Conservation (phyloP, 1,284 basidiomycete genomes). For the Xanthoconium separans region DNA sequence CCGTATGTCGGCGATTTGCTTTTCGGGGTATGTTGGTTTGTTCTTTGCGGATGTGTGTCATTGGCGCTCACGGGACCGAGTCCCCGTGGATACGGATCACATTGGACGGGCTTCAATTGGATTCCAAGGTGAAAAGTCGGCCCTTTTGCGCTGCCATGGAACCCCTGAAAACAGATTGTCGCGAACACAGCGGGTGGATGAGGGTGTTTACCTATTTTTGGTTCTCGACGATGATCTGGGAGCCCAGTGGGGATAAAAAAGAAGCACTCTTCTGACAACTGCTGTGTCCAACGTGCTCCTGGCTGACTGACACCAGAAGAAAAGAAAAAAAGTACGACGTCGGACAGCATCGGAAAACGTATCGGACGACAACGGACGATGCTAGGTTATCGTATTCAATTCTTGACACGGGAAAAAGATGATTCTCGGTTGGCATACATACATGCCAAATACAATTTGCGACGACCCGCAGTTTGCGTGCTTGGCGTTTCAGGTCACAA, state of each 20-base stretch:
- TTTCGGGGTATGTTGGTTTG: background rate
- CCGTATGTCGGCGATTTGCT: background rate
- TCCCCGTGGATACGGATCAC: background rate
- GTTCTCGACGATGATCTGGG: too few relatives aligned
- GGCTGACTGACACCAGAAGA: background rate
- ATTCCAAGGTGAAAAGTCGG: background rate
- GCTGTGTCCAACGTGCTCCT: background rate
- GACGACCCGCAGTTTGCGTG: background rate
- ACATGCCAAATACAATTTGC: background rate
- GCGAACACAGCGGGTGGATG: background rate
- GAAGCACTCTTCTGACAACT: background rate
- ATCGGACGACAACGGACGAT: background rate
- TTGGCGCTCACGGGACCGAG: conserved; percentile 1
- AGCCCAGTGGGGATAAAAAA: too few relatives aligned
- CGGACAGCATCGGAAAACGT: background rate
- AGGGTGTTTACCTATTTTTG: background rate
- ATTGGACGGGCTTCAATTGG: background rate
- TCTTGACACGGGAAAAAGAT: background rate
- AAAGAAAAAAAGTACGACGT: background rate
- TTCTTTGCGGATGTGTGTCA: background rate
- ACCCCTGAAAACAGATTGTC: background rate
- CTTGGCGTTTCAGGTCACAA: conserved; percentile 17
- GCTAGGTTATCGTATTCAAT: background rate
- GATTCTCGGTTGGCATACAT: background rate
- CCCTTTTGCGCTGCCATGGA: background rate